Conservation (phyloP, 805 yeast species). For the Suhomyces canberraensis region DNA sequence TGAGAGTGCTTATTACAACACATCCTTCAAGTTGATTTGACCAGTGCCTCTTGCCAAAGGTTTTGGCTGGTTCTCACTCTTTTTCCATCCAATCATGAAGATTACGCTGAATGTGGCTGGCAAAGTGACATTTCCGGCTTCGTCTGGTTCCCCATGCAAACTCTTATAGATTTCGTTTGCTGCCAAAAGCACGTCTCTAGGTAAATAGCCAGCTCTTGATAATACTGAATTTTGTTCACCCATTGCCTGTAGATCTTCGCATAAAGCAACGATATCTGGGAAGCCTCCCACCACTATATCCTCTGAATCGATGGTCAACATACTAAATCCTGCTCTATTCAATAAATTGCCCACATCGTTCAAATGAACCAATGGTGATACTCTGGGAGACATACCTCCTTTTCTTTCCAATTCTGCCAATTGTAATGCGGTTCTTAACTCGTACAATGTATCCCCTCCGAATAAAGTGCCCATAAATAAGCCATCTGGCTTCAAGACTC, state of each 20-base stretch:
- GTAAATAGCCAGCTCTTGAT: constrained; percentile 37
- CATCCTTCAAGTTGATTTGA: constrained; percentile 64
- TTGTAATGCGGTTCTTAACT: constrained; percentile 74
- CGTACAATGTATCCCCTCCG: constrained; percentile 85
- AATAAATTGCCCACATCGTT: constrained; percentile 71
- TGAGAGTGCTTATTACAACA: too few species aligned
- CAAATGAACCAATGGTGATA: constrained; percentile 77
- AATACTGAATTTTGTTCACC: constrained; percentile 79
- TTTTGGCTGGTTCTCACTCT: constrained; percentile 62
- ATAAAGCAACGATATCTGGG: constrained; percentile 64
- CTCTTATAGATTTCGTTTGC: constrained; percentile 71
- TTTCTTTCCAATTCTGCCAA: constrained; percentile 76
- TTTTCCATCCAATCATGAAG: constrained; percentile 89
- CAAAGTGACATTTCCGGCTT: constrained; percentile 42
- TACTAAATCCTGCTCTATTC: constrained; percentile 72
- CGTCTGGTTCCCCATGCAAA: constrained; percentile 65
- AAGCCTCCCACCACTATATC: constrained; percentile 73
- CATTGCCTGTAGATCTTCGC: constrained; percentile 74
- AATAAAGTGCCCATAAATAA: constrained; percentile 76
- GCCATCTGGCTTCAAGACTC: constrained; percentile 72
- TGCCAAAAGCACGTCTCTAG: constrained; percentile 65
- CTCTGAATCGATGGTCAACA: constrained; percentile 81
- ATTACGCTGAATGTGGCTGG: constrained; percentile 80
- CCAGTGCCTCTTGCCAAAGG: constrained; percentile 75
- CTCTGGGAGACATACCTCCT: constrained; percentile 78